phyloP scores from a whole-genome alignment of 768 basidiomycete genomes.

The Baorangia bicolor region DNA sequence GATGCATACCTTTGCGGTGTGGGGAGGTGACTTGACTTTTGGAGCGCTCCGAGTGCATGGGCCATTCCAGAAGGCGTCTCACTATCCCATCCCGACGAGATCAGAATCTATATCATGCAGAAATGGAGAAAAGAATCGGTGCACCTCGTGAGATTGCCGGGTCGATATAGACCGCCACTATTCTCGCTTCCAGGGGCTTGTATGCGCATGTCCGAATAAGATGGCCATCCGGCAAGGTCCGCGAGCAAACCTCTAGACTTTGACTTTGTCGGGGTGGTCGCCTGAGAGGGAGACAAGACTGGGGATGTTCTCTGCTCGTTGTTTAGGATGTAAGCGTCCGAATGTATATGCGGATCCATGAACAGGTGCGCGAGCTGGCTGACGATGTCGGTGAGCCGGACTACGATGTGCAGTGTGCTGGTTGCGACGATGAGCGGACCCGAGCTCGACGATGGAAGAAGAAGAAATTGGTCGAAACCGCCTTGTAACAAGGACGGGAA shows the following conservation, averaged over 20 bases:
- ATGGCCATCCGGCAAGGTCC: slow-evolving; percentile 16
- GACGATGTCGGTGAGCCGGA: not conserved
- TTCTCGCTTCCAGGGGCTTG: slow-evolving; percentile 18
- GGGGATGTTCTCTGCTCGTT: not conserved
- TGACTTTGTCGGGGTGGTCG: slow-evolving; percentile 12
- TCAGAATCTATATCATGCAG: slow-evolving; percentile 1
- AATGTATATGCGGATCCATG: slow-evolving; percentile 9
- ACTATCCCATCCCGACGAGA: not conserved
- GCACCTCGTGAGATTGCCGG: slow-evolving; percentile 15
- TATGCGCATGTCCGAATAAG: slow-evolving; percentile 10
- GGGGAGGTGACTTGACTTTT: slow-evolving; percentile 27
- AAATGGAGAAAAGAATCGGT: not conserved
- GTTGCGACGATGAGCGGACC: not conserved
- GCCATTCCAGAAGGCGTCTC: slow-evolving; percentile 2
- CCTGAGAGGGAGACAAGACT: slow-evolving; percentile 5
- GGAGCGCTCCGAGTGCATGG: slow-evolving; percentile 6
- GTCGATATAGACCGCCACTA: slow-evolving; percentile 2
- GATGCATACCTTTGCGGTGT: slow-evolving; percentile 31
- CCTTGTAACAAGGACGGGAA: slow-evolving; percentile 5
- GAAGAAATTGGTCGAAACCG: not conserved
- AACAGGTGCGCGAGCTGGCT: not conserved
- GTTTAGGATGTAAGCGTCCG: slow-evolving; percentile 3
- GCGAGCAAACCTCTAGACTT: slow-evolving; percentile 8
- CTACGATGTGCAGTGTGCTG: not conserved
- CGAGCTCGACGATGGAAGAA: slow-evolving; percentile 1